Evolutionary conservation across 2,329 filamentous ascomycete genomes (phyloP), one percentile per base, ranked within the genome.

Genomic region (Aspergillus puulaauensis): DNA sequence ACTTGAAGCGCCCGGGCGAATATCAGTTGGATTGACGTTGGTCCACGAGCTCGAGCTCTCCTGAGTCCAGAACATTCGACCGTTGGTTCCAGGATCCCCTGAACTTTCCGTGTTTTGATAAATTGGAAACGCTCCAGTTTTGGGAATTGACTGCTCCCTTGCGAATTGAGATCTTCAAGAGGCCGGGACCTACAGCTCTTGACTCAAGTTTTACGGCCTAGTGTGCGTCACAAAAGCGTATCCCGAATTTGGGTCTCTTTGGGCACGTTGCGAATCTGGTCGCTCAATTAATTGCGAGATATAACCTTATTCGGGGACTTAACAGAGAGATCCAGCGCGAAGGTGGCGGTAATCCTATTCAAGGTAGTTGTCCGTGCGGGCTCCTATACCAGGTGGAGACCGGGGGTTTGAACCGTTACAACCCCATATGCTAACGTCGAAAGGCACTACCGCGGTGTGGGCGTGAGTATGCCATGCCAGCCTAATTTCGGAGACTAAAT

Each of bases 21-120:
- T 37, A 15, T 52, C 15, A 23, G 40, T 21, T 54, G 49, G 24
- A 39, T 21, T 17, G 19, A 47, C 41, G 52, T 57, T 33, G 33
- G 31, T 43, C 41, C 35, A 60, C 53, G 47, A 49, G 37, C 44
- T 23, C 43, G 54, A 51, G 19, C 45, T 51, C 37, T 39, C 35
- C 27, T 19, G 55, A 56, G 60, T 57, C 63, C 60, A 64, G 56
- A 61, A 62, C 60, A 61, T 54, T 64, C 60, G 60, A 48, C 47
- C 59, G 48, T 57, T 58, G 52, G 49, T 57, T 60, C 61, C 57
- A 53, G 58, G 52, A 57, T 57, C 41, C 46, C 51, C 44, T 52
- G 56, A 52, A 41, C 37, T 50, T 19, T 41, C 49, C 44, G 45
- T 48, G 41, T 35, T 24, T 52, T 24, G 59, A 47, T 31, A 37